Conservation (phyloP, 2,329 filamentous ascomycete genomes). For the Ceratocystis cacaofunesta region DNA sequence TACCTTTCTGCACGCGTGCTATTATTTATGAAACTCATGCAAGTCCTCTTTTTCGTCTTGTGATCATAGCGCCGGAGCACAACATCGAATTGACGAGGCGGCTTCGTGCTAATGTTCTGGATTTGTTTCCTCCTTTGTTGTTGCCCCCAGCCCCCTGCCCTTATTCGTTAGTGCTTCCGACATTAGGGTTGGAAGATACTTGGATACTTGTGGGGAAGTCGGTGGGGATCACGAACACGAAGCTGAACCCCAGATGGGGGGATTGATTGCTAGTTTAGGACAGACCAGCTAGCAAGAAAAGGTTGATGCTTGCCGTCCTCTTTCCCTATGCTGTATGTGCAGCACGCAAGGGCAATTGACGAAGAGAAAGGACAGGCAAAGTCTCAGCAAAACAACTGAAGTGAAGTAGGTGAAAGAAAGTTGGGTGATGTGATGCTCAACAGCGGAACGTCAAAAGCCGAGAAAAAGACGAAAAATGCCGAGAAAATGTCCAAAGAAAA, state of each 20-base stretch:
- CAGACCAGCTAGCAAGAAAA: background rate
- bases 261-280: slow-evolving; percentile 5
- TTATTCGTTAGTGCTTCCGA: background rate
- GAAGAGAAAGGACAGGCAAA: background rate
- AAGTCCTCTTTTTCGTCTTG: background rate
- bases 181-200: background rate
- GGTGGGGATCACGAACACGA: slow-evolving; percentile 3
- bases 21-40: background rate
- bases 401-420: background rate
- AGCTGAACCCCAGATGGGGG: background rate
- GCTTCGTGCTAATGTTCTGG: background rate
- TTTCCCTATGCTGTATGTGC: background rate
- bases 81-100: background rate
- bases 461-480: background rate
- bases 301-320: background rate
- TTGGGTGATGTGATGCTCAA: too few relatives aligned
- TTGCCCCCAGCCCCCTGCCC: background rate
- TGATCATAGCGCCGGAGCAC: too few relatives aligned
- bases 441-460: background rate
- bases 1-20: background rate
- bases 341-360: background rate
- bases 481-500: background rate
- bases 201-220: background rate
- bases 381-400: background rate
- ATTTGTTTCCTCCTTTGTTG: background rate